Conservation (phyloP, 2,329 filamentous ascomycete genomes). For the Cytospora chrysosperma region DNA sequence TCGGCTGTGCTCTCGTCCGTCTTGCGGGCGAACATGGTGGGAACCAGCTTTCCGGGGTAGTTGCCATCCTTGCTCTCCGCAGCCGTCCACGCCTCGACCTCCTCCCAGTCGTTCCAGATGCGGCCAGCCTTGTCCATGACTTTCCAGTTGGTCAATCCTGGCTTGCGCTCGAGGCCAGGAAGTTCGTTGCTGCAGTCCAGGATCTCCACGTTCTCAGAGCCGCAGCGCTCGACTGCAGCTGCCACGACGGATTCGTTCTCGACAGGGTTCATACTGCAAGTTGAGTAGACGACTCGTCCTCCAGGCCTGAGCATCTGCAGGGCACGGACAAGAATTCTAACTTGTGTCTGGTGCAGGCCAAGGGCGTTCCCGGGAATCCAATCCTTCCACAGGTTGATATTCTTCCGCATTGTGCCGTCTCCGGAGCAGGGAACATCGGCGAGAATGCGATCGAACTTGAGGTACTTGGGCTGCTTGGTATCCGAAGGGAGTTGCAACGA, state of each 20-base stretch:
- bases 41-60: slow-evolving; percentile 66
- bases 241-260: slow-evolving; percentile 94
- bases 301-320: slow-evolving; percentile 96
- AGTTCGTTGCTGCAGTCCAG: slow-evolving; percentile 80
- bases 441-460: slow-evolving; percentile 95
- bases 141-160: slow-evolving; percentile 80
- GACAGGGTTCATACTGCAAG: slow-evolving; percentile 97
- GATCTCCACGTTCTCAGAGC: slow-evolving; percentile 75
- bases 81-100: slow-evolving; percentile 67
- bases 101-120: slow-evolving; percentile 78
- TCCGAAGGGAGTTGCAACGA: slow-evolving; percentile 76
- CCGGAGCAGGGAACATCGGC: slow-evolving; percentile 97
- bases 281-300: slow-evolving; percentile 94
- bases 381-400: slow-evolving; percentile 89
- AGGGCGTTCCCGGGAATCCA: slow-evolving; percentile 88
- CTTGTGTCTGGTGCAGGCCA: slow-evolving; percentile 82
- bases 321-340: slow-evolving; percentile 85
- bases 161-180: slow-evolving; percentile 70
- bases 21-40: slow-evolving; percentile 79
- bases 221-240: slow-evolving; percentile 85
- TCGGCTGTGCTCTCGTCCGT: slow-evolving; percentile 52
- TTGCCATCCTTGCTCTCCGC: slow-evolving; percentile 58
- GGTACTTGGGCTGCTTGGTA: slow-evolving; percentile 62
- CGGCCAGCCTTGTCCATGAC: slow-evolving; percentile 84
- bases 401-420: slow-evolving; percentile 92